Evolutionary conservation across 306 rosid species (phyloP).

Genomic region (Parietaria judaica): DNA sequence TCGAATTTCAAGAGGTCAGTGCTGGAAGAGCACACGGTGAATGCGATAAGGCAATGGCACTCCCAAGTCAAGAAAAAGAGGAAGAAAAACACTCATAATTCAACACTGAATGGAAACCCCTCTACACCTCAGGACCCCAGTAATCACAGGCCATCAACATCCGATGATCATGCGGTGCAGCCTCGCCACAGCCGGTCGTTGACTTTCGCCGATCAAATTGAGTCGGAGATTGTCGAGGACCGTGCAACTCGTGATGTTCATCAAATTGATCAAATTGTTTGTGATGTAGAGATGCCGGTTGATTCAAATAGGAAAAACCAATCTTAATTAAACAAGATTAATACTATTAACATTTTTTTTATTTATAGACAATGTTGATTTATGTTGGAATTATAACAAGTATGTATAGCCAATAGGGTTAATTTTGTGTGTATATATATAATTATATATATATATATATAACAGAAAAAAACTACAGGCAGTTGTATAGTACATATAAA

Average conservation of each 20-base stretch:
- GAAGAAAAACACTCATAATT: conserved; percentile 15
- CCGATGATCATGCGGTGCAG: neutral
- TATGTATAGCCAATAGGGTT: neutral
- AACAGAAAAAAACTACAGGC: too few relatives aligned
- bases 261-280: conserved; percentile 9
- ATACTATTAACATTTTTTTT: neutral
- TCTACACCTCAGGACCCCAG: conserved; percentile 11
- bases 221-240: conserved; percentile 19
- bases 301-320: neutral
- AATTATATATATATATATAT: too few relatives aligned
- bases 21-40: conserved; percentile 35
- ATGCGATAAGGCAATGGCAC: conserved; percentile 40
- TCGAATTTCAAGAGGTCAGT: conserved; percentile 39
- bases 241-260: neutral
- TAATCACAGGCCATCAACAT: neutral
- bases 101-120: conserved; percentile 1
- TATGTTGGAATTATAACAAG: neutral
- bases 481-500: too few relatives aligned
- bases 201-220: conserved; percentile 12
- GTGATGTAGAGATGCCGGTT: conserved; percentile 4
- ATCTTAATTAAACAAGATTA: neutral
- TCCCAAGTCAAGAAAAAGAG: conserved; percentile 36
- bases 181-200: conserved; percentile 3
- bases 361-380: neutral
- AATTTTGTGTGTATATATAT: too few relatives aligned